Percentiles rank a stretch among this genome's conserved stretches.
Conservation (phyloP, 2,329 filamentous ascomycete genomes). For the Penicillium sp. region DNA sequence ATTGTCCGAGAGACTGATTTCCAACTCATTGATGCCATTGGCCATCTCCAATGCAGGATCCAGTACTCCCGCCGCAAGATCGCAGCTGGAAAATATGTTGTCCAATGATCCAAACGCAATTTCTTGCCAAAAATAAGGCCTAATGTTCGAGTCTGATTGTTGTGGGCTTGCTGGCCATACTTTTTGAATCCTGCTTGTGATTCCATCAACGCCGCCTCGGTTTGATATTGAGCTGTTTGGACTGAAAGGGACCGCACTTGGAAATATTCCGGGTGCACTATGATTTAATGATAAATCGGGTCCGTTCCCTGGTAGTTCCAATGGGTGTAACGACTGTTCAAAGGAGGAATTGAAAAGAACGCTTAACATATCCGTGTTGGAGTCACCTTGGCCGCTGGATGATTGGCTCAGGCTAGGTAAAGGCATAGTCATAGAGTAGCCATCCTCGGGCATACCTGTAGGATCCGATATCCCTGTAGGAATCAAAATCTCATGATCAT, state of each 20-base stretch:
- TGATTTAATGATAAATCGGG: background rate
- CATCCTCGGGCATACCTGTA: background rate
- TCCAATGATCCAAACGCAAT: background rate
- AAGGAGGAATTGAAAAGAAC: background rate
- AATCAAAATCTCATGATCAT: background rate
- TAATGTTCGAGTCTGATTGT: background rate
- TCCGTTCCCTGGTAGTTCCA: background rate
- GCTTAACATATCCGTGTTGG: background rate
- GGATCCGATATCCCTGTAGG: background rate
- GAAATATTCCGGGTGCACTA: background rate
- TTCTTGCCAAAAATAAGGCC: constrained; percentile 1
- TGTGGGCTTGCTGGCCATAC: background rate
- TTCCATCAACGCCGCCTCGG: background rate
- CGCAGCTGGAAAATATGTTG: constrained; percentile 2
- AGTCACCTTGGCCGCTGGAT: background rate
- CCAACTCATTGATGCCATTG: background rate
- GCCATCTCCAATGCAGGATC: background rate
- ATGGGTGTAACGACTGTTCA: background rate
- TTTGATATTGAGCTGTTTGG: background rate
- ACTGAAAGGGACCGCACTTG: background rate
- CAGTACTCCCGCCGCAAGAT: background rate
- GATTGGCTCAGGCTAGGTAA: background rate
- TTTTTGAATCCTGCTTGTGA: background rate
- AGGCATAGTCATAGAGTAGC: background rate
- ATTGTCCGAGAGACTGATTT: constrained; percentile 1